Conservation (phyloP, 257 asterid genomes). For the Striga asiatica region DNA sequence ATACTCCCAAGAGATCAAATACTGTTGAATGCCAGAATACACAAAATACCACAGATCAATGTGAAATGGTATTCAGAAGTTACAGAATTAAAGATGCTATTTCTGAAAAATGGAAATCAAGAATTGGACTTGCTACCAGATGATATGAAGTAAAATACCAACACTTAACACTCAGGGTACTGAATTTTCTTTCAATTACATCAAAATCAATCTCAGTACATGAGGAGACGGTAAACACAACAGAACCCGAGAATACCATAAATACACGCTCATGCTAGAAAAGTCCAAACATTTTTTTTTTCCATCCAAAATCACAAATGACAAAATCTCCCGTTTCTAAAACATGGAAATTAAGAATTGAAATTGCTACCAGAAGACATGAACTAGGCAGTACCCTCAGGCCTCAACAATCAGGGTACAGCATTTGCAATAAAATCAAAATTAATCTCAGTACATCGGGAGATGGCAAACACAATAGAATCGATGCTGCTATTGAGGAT, state of each 20-base stretch:
- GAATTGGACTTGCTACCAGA: not conserved
- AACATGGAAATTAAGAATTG: too few species aligned
- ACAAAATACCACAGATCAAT: not conserved
- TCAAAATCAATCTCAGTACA: not conserved
- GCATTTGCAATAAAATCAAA: too few species aligned
- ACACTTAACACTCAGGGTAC: too few species aligned
- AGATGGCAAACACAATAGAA: not conserved
- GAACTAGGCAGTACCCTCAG: too few species aligned
- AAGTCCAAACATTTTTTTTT: not conserved
- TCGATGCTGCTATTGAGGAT: too few species aligned
- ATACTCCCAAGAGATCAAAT: not conserved
- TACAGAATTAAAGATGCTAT: not conserved
- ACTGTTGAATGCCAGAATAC: not conserved
- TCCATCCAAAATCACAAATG: conserved; percentile 1
- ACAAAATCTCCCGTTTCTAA: too few species aligned
- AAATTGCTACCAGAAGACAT: too few species aligned
- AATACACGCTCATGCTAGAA: conserved; percentile 2
- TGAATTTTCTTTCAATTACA: too few species aligned
- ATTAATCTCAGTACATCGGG: too few species aligned
- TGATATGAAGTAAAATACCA: not conserved
- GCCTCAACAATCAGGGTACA: too few species aligned
- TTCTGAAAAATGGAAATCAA: not conserved
- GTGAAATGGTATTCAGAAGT: not conserved
- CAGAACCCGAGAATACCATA: not conserved
- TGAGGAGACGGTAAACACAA: too few species aligned